Base-by-base conservation (phyloP, 345 rosid genomes). In the Populus davidiana region DNA sequence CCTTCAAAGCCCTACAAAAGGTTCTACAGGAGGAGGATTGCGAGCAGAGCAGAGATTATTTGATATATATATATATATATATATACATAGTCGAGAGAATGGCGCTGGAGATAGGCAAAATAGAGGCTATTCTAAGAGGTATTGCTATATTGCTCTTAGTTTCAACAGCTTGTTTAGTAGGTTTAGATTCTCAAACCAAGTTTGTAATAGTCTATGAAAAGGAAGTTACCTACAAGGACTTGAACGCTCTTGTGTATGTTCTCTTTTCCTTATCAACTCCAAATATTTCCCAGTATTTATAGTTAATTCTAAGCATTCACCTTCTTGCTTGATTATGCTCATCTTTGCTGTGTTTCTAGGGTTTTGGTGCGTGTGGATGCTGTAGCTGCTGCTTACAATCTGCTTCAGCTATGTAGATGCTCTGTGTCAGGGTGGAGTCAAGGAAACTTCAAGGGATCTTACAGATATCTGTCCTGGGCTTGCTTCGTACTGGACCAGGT, bases 401-500 rank as follows among this genome's bases (percentile, higher is more conserved):
- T 92, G 80, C 81, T 87, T 77, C 97, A 87, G 65, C 80, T 92
- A 31, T 78, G 81, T 59, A 80, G 82, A 85, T 72, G 81, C 39
- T 33, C 41, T 13, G 49, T 78, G 29, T 82, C 77, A 36, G 73
- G 74, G 72, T 79, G 80, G 80, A 69, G 18, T 29, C 38, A 69
- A 29, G 68, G 78, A 78, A 74, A 44, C 70, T 69, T 49, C 25
- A 86, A 78, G 71, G 65, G 72, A 16, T 69, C 84, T 31, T 35
- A 78, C 18, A 59, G 69, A 36, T 82, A 71, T 71, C 39, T 87
- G 17, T 72, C 81, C 79, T 90, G 90, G 91, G 33, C 73, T 68
- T 86, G 69, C 64, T 92, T 74, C 81, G 56, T 89, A 67, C 72
- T 90, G 65, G 96, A 92, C 81, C 94, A 90, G 91, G 96, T 91